Evolutionary conservation across 1,284 basidiomycete genomes (phyloP).

Genomic region (Heterobasidion occidentale): DNA sequence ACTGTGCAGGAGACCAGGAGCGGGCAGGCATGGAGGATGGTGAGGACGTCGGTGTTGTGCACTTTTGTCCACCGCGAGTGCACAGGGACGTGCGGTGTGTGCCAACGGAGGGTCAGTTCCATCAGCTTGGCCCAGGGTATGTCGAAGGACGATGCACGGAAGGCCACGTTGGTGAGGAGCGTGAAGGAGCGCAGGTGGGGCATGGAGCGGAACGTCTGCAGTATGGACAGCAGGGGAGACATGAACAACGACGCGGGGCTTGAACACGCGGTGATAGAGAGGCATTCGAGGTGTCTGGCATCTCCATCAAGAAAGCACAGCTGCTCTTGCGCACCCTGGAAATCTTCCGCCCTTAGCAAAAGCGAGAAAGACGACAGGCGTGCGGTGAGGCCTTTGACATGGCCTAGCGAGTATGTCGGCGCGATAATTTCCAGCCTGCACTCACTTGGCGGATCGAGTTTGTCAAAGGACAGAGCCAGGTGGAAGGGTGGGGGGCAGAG

Average conservation of each 20-base stretch:
- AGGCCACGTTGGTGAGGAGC: not conserved
- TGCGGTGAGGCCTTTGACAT: not conserved
- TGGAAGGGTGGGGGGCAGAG: not conserved
- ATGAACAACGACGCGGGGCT: not conserved
- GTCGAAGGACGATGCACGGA: not conserved
- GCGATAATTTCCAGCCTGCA: not conserved
- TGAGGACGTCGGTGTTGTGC: too few relatives aligned
- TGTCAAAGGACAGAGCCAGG: not conserved
- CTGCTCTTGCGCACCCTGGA: not conserved
- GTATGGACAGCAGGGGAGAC: not conserved
- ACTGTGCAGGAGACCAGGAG: too few relatives aligned
- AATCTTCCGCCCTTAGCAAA: not conserved
- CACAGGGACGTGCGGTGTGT: not conserved
- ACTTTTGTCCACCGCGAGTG: too few relatives aligned
- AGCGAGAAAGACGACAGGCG: not conserved
- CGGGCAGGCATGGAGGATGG: too few relatives aligned
- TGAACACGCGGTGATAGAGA: not conserved
- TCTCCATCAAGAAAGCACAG: not conserved
- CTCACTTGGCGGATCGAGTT: not conserved
- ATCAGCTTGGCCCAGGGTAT: not conserved
- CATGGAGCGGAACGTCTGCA: not conserved
- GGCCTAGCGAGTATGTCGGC: not conserved
- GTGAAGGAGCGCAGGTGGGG: not conserved
- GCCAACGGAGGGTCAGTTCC: not conserved
- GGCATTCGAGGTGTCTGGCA: not conserved